Evolutionary conservation across 768 basidiomycete species (phyloP).

Genomic region (Butyriboletus loyo): DNA sequence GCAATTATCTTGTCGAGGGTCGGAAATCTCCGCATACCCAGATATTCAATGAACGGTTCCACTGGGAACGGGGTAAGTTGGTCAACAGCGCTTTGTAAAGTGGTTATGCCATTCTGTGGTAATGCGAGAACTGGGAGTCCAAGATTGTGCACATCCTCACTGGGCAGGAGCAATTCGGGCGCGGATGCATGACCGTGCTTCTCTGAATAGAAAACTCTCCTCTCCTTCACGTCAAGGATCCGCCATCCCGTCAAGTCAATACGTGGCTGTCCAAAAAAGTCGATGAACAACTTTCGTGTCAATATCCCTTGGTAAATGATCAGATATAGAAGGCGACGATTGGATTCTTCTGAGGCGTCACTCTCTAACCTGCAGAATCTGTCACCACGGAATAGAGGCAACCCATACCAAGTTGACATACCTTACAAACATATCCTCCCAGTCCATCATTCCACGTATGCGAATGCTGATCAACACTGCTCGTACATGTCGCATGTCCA

Average conservation of each 20-base stretch:
- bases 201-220: slow-evolving; percentile 5
- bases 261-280: too few relatives aligned
- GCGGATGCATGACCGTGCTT: not conserved
- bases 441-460: slow-evolving; percentile 37
- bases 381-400: slow-evolving; percentile 17
- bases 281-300: too few relatives aligned
- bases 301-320: slow-evolving; percentile 45
- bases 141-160: slow-evolving; percentile 60
- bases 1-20: slow-evolving; percentile 4
- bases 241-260: too few relatives aligned
- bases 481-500: not conserved
- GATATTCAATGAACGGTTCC: not conserved
- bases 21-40: slow-evolving; percentile 3
- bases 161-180: slow-evolving; percentile 75
- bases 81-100: not conserved
- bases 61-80: not conserved
- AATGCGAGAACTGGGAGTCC: slow-evolving; percentile 70
- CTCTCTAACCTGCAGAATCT: slow-evolving; percentile 6
- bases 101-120: not conserved
- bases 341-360: slow-evolving; percentile 11
- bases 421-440: slow-evolving; percentile 5
- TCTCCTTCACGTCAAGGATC: not conserved
- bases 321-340: slow-evolving; percentile 42
- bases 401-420: slow-evolving; percentile 43
- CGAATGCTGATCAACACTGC: not conserved